Conservation (phyloP, 177 flowering plant genomes). For the Tripterygium wilfordii region DNA sequence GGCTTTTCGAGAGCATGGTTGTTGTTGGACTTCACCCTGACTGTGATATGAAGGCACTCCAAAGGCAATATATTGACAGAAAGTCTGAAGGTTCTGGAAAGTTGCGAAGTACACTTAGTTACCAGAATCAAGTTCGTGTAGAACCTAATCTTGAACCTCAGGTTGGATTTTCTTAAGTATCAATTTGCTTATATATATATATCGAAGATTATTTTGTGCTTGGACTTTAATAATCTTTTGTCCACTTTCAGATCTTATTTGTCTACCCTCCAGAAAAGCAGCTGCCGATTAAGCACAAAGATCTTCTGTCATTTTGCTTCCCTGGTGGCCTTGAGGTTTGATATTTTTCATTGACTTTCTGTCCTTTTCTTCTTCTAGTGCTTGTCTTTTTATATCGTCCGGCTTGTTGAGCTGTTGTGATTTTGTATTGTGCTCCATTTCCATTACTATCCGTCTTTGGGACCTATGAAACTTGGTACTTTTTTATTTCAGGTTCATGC, state of each 20-base stretch:
- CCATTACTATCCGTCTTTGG: too few species aligned
- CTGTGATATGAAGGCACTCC: constrained; percentile 67
- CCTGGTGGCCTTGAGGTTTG: constrained; percentile 95
- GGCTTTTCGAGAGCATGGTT: constrained; percentile 96
- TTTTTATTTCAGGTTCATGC: constrained; percentile 65
- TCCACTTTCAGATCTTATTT: constrained; percentile 73
- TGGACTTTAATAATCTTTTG: background rate
- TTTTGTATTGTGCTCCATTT: background rate
- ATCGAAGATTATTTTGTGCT: background rate
- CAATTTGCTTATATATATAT: too few species aligned
- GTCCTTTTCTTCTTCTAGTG: too few species aligned
- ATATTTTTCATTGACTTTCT: too few species aligned
- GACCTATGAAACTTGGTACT: too few species aligned
- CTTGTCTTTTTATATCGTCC: background rate
- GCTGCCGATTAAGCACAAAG: constrained; percentile 83
- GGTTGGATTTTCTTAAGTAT: constrained; percentile 45
- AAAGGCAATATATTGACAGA: constrained; percentile 49
- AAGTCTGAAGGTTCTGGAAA: constrained; percentile 74
- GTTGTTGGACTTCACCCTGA: constrained; percentile 96
- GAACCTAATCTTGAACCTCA: constrained; percentile 91
- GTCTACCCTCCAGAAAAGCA: constrained; percentile 91
- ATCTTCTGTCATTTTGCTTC: constrained; percentile 96
- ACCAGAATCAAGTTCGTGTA: constrained; percentile 56
- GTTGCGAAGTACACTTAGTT: constrained; percentile 47
- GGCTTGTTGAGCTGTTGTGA: background rate